phyloP scores from a whole-genome alignment of 2,329 filamentous ascomycete species.

The Penicillium sp. region DNA sequence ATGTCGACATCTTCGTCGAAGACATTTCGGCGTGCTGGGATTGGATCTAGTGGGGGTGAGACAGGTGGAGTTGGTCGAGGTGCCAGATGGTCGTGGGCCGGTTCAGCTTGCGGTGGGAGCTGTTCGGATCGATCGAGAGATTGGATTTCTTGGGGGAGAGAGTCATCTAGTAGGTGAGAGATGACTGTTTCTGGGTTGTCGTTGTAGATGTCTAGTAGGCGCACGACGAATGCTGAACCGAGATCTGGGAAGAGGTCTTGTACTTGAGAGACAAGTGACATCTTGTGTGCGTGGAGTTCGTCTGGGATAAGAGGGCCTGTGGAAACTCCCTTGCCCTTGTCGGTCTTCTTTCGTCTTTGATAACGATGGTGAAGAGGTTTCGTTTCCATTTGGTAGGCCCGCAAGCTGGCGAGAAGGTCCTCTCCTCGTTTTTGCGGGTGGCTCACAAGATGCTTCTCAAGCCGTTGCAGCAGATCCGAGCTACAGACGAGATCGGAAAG shows the following conservation, averaged over 20 bases:
- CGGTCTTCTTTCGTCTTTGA: conserved; percentile 40
- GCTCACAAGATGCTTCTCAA: conserved; percentile 35
- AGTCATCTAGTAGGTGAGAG: conserved; percentile 75
- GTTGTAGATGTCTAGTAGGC: conserved; percentile 73
- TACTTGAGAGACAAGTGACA: conserved; percentile 84
- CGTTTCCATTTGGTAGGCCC: conserved; percentile 40
- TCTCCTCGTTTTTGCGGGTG: conserved; percentile 43
- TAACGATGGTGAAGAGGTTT: conserved; percentile 39
- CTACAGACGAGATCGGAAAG: conserved; percentile 77
- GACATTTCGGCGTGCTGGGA: conserved; percentile 61
- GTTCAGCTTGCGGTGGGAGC: conserved; percentile 31
- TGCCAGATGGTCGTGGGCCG: conserved; percentile 57
- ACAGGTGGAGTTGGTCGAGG: conserved; percentile 47
- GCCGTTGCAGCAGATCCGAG: conserved; percentile 65
- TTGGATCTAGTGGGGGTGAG: conserved; percentile 31
- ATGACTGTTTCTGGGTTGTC: conserved; percentile 78
- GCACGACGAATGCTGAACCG: conserved; percentile 76
- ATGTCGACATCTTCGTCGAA: conserved; percentile 76
- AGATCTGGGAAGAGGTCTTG: conserved; percentile 90
- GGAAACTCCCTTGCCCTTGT: conserved; percentile 45
- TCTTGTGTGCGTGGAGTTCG: conserved; percentile 70
- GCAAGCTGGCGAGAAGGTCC: conserved; percentile 40
- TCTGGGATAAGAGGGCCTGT: conserved; percentile 31
- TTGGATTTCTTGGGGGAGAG: conserved; percentile 67
- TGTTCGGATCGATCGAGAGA: conserved; percentile 63